Conservation (phyloP, 495 filamentous ascomycete species). For the Echria macrotheca region DNA sequence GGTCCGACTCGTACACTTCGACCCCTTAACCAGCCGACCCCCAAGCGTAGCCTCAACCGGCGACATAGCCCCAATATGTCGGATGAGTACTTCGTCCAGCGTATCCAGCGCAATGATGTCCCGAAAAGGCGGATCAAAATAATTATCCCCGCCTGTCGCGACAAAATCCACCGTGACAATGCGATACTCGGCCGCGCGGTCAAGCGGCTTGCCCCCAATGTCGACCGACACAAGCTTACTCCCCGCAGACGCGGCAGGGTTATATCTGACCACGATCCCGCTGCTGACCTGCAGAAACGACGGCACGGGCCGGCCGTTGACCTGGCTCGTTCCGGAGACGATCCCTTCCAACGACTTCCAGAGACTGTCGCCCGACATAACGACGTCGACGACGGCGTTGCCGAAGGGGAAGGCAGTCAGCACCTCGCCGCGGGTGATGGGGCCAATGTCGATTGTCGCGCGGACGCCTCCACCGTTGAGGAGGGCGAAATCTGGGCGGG, state of each 20-base stretch:
- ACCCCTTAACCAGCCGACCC: too few relatives aligned
- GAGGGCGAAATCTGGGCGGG: slow-evolving; percentile 39
- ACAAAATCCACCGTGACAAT: slow-evolving; percentile 53
- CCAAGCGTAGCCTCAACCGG: too few relatives aligned
- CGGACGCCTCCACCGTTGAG: slow-evolving; percentile 54
- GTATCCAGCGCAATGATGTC: too few relatives aligned
- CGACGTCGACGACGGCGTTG: slow-evolving; percentile 48
- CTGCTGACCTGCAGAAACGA: slow-evolving; percentile 49
- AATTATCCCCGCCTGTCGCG: slow-evolving; percentile 51
- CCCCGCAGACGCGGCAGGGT: slow-evolving; percentile 28
- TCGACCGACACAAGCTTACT: slow-evolving; percentile 35
- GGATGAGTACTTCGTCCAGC: too few relatives aligned
- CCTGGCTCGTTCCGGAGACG: slow-evolving; percentile 38
- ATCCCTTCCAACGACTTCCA: slow-evolving; percentile 49
- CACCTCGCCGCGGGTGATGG: slow-evolving; percentile 50
- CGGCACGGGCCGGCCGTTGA: slow-evolving; percentile 41
- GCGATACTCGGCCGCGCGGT: slow-evolving; percentile 35
- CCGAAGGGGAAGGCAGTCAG: slow-evolving; percentile 54
- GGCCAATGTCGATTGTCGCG: slow-evolving; percentile 46
- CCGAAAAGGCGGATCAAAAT: slow-evolving; percentile 34
- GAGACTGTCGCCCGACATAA: slow-evolving; percentile 38
- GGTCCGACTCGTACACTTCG: too few relatives aligned
- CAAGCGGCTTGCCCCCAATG: slow-evolving; percentile 36
- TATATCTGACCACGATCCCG: slow-evolving; percentile 44
- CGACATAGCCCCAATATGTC: too few relatives aligned